phyloP scores from a whole-genome alignment of 495 filamentous ascomycete genomes.

The Entonaema liquescens region DNA sequence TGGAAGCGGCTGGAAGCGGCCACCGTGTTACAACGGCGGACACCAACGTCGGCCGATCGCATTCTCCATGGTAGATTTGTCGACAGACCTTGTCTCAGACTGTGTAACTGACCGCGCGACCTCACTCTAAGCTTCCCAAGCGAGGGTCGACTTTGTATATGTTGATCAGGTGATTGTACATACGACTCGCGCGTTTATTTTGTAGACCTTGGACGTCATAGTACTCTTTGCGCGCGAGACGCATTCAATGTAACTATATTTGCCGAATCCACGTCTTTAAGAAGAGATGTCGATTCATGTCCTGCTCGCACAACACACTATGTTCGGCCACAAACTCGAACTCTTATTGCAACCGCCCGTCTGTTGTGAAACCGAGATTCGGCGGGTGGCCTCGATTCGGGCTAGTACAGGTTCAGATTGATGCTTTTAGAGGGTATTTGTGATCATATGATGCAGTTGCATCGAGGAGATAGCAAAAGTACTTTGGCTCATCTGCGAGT shows the following conservation, averaged over 20 bases:
- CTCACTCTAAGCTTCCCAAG: conserved; percentile 28
- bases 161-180: background rate
- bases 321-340: conserved; percentile 24
- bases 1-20: conserved; percentile 33
- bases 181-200: background rate
- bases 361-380: conserved; percentile 42
- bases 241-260: background rate
- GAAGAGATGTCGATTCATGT: conserved; percentile 21
- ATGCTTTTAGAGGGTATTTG: conserved; percentile 10
- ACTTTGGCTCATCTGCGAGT: conserved; percentile 18
- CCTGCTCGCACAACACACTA: conserved; percentile 19
- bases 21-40: conserved; percentile 29
- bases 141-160: conserved; percentile 17
- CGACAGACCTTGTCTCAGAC: conserved; percentile 34
- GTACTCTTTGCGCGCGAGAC: background rate
- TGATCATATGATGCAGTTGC: conserved; percentile 18
- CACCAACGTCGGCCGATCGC: conserved; percentile 39
- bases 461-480: conserved; percentile 7
- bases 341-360: conserved; percentile 23
- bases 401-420: conserved; percentile 23
- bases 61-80: conserved; percentile 26
- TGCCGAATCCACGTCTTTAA: background rate
- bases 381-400: conserved; percentile 38
- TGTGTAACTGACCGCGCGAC: conserved; percentile 29
- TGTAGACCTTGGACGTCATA: background rate